Evolutionary conservation across 2,329 filamentous ascomycete species (phyloP), one percentile per base, ranked within the genome.

Genomic region (Paecilomyces dactylethromorphus): DNA sequence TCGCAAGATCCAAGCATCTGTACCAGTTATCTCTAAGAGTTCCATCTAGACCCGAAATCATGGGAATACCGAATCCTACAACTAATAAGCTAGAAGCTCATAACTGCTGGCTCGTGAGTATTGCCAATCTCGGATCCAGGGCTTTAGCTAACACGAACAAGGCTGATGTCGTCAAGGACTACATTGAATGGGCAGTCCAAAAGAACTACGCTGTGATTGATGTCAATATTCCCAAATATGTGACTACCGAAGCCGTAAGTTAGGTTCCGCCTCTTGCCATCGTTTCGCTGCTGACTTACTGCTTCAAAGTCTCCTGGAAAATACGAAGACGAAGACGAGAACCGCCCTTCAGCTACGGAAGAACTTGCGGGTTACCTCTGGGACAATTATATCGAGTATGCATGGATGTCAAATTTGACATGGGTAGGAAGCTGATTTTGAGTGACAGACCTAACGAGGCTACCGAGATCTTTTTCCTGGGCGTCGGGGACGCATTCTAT

Each of bases 371-470:
- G 84, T 60, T 97, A 96, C 69, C 79, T 99, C 13, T 99, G 94
- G 94, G 92, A 97, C 66, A 99, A 99, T 70, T 97, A 97, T 69
- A 86, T 99, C 21, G 90, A 96, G 79, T 85, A 74, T 66, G 79
- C 65, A 15, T 21, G 51, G 31, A 3, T 12, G 13, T 12, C 29
- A 56, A n/a, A 32, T 49, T 15, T 33, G 18, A 2, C 22, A 15
- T 24, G 3, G 18, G 8, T 24, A 10, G 29, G 15, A 21, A 24
- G 50, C 31, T 26, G 11, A 31, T 26, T 26, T 18, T 32, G 24
- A 26, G 24, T 49, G 51, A 21, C 57, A 81, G 90, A 32, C 87
- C 87, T 55, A 83, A 79, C 58, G 79, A 88, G 2, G 81, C 84
- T 0, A 86, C 87, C 5, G 85, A 93, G 56, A 84, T 97, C 15